phyloP scores from a whole-genome alignment of 192 early-diverging fungal species.

The Podila minutissima region DNA sequence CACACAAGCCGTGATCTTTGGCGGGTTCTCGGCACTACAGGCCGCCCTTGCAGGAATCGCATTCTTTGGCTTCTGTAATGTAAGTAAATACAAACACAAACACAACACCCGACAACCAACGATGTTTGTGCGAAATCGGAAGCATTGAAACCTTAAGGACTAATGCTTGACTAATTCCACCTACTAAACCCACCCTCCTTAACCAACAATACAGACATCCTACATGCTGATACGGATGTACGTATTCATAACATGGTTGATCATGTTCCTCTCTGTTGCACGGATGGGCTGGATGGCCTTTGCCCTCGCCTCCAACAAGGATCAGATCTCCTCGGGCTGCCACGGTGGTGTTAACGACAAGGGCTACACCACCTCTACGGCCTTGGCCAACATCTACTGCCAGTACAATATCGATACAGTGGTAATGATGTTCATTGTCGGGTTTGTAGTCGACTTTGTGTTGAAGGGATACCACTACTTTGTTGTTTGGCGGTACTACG shows the following conservation, averaged over 20 bases:
- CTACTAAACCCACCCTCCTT: background rate
- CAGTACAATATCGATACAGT: slow-evolving; percentile 29
- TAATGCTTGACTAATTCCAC: too few species aligned
- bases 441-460: slow-evolving; percentile 40
- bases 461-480: slow-evolving; percentile 49
- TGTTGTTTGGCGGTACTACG: slow-evolving; percentile 50
- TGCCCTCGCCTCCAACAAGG: slow-evolving; percentile 31
- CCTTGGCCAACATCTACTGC: slow-evolving; percentile 36
- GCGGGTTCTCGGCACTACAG: slow-evolving; percentile 35
- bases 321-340: slow-evolving; percentile 22
- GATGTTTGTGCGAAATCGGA: too few species aligned
- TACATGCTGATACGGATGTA: slow-evolving; percentile 50
- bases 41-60: slow-evolving; percentile 27
- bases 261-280: slow-evolving; percentile 24
- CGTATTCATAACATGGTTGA: slow-evolving; percentile 31
- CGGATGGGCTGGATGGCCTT: slow-evolving; percentile 45
- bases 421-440: slow-evolving; percentile 36
- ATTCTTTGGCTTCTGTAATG: slow-evolving; percentile 43
- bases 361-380: slow-evolving; percentile 26
- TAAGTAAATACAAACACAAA: background rate
- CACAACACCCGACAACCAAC: too few species aligned
- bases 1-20: slow-evolving; percentile 34
- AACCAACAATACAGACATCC: slow-evolving; percentile 19
- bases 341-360: slow-evolving; percentile 40
- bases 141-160: too few species aligned